phyloP scores from a whole-genome alignment of 2,329 filamentous ascomycete species.

The Aspergillus terreus region DNA sequence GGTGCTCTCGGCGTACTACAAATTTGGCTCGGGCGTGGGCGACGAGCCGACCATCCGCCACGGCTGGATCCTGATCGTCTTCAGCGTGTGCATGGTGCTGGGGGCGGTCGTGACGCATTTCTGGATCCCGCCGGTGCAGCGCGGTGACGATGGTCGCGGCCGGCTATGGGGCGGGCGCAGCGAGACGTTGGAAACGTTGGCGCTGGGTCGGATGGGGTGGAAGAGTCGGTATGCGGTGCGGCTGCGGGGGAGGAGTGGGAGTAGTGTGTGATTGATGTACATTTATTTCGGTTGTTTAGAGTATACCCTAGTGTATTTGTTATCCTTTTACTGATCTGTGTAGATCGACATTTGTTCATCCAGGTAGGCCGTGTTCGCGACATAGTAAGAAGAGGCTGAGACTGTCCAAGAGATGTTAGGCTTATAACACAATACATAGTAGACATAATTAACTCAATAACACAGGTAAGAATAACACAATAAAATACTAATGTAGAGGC shows the following conservation, averaged over 20 bases:
- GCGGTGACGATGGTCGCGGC: constrained; percentile 20
- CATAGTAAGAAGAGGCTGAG: no score
- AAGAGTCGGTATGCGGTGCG: constrained; percentile 32
- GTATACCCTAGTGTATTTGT: no score
- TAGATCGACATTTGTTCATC: no score
- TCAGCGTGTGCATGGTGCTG: constrained; percentile 40
- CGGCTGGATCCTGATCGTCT: constrained; percentile 39
- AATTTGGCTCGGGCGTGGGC: constrained; percentile 33
- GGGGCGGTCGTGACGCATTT: constrained; percentile 40
- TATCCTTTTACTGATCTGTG: no score
- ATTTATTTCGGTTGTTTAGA: no score
- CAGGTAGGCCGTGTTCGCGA: no score
- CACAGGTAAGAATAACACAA: no score
- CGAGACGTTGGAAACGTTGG: constrained; percentile 38
- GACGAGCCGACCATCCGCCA: constrained; percentile 32
- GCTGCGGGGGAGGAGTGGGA: constrained; percentile 1
- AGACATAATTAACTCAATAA: no score
- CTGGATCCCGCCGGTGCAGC: constrained; percentile 37
- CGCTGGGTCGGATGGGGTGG: constrained; percentile 34
- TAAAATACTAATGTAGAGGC: no score
- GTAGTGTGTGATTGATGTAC: neutral
- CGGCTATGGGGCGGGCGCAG: constrained; percentile 33
- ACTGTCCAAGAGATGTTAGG: no score
- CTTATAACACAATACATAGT: no score
- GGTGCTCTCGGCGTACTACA: constrained; percentile 38